phyloP scores from a whole-genome alignment of 768 basidiomycete genomes.

The Lactifluus volemus region DNA sequence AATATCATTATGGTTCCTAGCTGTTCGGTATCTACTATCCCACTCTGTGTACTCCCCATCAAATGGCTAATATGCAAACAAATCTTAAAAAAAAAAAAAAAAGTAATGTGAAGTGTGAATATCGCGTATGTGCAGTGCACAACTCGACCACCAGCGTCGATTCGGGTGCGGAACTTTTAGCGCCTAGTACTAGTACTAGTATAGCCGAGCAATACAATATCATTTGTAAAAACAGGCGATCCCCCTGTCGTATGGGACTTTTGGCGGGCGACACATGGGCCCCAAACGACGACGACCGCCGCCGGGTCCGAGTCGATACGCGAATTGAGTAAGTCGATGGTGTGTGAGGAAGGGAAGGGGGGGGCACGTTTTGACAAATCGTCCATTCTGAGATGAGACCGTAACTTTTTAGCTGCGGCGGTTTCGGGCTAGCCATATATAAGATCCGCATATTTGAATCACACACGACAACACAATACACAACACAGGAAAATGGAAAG shows the following conservation, averaged over 20 bases:
- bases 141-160: neutral
- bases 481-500: neutral
- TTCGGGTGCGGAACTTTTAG: neutral
- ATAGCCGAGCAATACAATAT: neutral
- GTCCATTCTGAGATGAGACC: neutral
- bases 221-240: too few relatives aligned
- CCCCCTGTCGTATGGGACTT: neutral
- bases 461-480: neutral
- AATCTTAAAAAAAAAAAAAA: neutral
- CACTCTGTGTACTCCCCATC: neutral
- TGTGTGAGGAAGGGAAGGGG: too few relatives aligned
- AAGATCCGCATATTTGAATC: neutral
- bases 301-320: neutral
- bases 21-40: neutral
- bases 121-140: neutral
- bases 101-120: neutral
- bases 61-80: neutral
- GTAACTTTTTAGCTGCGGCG: neutral
- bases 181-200: too few relatives aligned
- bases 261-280: neutral
- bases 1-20: neutral
- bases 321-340: neutral
- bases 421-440: neutral
- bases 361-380: neutral
- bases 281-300: too few relatives aligned